phyloP scores from a whole-genome alignment of 2,329 filamentous ascomycete genomes.

The Aspergillus carbonarius region DNA sequence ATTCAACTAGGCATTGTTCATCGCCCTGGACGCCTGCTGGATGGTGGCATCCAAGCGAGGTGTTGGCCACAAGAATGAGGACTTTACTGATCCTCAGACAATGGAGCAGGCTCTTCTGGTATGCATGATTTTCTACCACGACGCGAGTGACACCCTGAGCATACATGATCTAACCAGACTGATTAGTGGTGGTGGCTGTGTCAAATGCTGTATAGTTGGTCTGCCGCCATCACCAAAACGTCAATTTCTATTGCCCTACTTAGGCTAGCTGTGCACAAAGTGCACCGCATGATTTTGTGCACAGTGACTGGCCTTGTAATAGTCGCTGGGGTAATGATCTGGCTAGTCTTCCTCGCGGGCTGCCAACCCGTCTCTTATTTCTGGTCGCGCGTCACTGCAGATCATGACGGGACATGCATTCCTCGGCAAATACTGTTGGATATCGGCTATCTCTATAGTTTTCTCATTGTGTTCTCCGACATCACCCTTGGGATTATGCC shows the following conservation, averaged over 20 bases:
- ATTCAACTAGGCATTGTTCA: slow-evolving; percentile 1
- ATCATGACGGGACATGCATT: slow-evolving; percentile 42
- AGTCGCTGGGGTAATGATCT: slow-evolving; percentile 47
- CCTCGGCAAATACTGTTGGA: slow-evolving; percentile 48
- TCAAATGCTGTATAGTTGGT: slow-evolving; percentile 51
- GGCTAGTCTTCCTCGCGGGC: slow-evolving; percentile 52
- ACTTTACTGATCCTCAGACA: background rate
- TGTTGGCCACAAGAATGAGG: slow-evolving; percentile 8
- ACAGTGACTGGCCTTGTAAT: slow-evolving; percentile 44
- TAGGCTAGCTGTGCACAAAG: slow-evolving; percentile 44
- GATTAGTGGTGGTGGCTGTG: slow-evolving; percentile 50
- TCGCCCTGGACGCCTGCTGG: slow-evolving; percentile 1
- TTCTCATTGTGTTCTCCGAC: slow-evolving; percentile 41
- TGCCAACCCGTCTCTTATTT: slow-evolving; percentile 52
- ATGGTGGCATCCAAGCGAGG: slow-evolving; percentile 7
- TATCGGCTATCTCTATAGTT: slow-evolving; percentile 54
- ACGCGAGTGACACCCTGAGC: no score
- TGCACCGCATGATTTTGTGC: slow-evolving; percentile 47
- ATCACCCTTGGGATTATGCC: slow-evolving; percentile 54
- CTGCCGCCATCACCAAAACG: slow-evolving; percentile 48
- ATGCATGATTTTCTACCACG: background rate
- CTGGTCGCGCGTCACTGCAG: slow-evolving; percentile 40
- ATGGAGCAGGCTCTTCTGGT: slow-evolving; percentile 7
- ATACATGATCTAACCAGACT: background rate
- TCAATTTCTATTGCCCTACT: slow-evolving; percentile 54